Percentiles rank a stretch among this genome's conserved stretches.
Conservation (phyloP, 148 eudicot species). For the Silene conica region DNA sequence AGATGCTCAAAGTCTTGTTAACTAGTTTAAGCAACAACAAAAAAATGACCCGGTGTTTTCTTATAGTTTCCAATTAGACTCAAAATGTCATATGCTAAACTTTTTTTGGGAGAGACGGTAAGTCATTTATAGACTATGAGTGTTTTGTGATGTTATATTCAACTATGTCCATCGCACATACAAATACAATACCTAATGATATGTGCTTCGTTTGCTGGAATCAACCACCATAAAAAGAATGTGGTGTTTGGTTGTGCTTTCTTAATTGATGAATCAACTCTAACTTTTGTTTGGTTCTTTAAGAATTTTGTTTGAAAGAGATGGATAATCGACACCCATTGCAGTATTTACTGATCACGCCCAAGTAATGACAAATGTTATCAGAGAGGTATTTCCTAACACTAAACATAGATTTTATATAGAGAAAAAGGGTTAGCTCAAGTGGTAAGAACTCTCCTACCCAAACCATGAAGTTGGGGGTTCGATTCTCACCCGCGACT, state of each 20-base stretch:
- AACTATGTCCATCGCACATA: not conserved
- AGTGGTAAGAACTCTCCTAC: too few species aligned
- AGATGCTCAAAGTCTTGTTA: constrained; percentile 4
- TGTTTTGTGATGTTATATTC: constrained; percentile 1
- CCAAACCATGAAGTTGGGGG: too few species aligned
- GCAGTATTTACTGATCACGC: not conserved
- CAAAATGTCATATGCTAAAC: not conserved
- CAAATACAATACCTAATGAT: too few species aligned
- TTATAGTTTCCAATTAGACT: not conserved
- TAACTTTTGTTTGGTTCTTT: not conserved
- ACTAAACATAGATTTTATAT: too few species aligned
- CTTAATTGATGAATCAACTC: not conserved
- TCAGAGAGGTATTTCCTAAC: not conserved
- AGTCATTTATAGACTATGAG: too few species aligned
- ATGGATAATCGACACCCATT: not conserved
- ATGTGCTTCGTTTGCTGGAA: not conserved
- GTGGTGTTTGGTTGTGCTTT: not conserved
- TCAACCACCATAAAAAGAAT: not conserved
- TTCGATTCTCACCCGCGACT: too few species aligned
- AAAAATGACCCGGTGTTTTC: constrained; percentile 1
- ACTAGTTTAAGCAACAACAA: not conserved
- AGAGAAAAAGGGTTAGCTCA: too few species aligned
- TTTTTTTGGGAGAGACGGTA: constrained; percentile 3
- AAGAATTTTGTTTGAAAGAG: not conserved
- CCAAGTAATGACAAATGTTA: not conserved